Percentiles rank a stretch among this genome's conserved stretches.
phyloP scores from a whole-genome alignment of 2,329 filamentous ascomycete genomes.

The Whalleya microplaca region DNA sequence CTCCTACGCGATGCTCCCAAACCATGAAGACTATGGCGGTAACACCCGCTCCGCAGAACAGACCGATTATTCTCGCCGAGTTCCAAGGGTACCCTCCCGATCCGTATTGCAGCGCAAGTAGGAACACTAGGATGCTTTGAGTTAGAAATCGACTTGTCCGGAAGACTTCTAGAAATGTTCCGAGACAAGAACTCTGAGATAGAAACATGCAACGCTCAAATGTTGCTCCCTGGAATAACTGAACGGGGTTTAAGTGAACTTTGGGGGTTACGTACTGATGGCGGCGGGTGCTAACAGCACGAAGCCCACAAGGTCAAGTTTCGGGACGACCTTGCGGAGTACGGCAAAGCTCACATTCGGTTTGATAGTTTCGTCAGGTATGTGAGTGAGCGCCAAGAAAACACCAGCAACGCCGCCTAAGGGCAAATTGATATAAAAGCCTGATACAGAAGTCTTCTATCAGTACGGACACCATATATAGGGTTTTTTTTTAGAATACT shows the following conservation, averaged over 20 bases:
- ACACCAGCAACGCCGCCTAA: constrained; percentile 43
- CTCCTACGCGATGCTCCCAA: constrained; percentile 49
- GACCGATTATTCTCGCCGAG: constrained; percentile 43
- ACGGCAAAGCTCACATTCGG: constrained; percentile 28
- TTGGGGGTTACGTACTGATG: constrained; percentile 26
- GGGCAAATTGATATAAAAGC: constrained; percentile 53
- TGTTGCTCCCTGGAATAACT: background rate
- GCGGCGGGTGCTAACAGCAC: constrained; percentile 46
- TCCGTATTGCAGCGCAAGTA: constrained; percentile 51
- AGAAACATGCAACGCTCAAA: background rate
- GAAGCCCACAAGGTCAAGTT: constrained; percentile 49
- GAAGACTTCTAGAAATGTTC: background rate
- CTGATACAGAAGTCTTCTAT: constrained; percentile 13
- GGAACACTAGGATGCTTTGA: constrained; percentile 37
- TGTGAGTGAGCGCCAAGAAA: constrained; percentile 37
- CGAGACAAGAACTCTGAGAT: background rate
- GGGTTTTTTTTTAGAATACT: constrained; percentile 3
- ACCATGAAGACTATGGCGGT: constrained; percentile 40
- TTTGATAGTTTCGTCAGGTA: constrained; percentile 44
- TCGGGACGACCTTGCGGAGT: constrained; percentile 34
- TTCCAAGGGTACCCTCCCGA: constrained; percentile 45
- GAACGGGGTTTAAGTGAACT: background rate
- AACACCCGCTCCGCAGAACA: constrained; percentile 43
- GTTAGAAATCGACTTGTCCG: background rate
- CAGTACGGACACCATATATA: background rate